These are phyloP conservation scores for Fraxinus americana DNA, from an alignment of 257 asterid species.

Conservation along the genomic window DNA sequence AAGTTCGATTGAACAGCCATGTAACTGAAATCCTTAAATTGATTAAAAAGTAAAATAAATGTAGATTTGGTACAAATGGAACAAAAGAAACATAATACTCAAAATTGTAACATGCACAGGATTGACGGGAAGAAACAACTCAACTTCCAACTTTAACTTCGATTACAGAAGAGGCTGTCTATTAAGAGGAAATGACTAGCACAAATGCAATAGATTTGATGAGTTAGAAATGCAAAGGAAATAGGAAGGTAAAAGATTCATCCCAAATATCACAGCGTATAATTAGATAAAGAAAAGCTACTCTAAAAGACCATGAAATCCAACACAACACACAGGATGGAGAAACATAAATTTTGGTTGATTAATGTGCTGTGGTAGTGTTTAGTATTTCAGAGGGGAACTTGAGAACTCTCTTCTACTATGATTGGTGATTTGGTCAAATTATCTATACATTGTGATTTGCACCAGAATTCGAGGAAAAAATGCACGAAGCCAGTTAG, in stretches of 20 bases:
- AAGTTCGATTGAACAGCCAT: conserved; percentile 22
- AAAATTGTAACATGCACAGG: background rate
- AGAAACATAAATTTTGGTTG: background rate
- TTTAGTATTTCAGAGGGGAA: too few species aligned
- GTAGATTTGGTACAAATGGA: background rate
- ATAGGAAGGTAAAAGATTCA: too few species aligned
- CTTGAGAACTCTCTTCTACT: too few species aligned
- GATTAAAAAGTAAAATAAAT: background rate
- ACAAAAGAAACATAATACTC: conserved; percentile 3
- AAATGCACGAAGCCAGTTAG: background rate
- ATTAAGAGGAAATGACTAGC: background rate
- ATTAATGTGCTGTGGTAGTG: too few species aligned
- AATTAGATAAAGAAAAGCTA: background rate
- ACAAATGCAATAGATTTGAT: background rate
- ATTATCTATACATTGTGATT: background rate
- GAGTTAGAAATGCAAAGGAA: background rate
- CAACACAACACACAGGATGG: background rate
- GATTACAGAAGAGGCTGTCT: background rate
- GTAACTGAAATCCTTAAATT: conserved; percentile 14
- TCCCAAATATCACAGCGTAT: background rate
- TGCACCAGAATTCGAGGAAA: background rate
- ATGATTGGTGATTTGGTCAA: too few species aligned
- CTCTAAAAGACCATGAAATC: background rate
- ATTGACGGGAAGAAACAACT: background rate
- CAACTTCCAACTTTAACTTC: background rate